Evolutionary conservation across 108 stramenopile species (phyloP), one percentile per base, ranked within the genome.

Genomic region (Fistulifera pelliculosa): DNA sequence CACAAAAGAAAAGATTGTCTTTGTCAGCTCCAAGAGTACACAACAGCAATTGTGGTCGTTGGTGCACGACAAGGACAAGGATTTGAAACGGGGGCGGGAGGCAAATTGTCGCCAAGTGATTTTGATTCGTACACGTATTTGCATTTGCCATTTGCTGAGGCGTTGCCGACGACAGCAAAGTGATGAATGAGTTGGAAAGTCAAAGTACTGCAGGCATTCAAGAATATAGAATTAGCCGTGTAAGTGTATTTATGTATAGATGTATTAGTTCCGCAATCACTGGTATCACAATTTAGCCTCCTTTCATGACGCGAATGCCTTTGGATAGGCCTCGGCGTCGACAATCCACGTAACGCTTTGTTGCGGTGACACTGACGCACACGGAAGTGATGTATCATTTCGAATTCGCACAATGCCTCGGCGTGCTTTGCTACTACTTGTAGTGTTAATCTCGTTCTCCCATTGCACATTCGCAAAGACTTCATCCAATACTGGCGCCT

Each of bases 1-100:
- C 19, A 94, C 93, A 14, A 85, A 85, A 60, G 73, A 77, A 49
- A 97, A 92, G 68, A 73, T 94, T 60, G 65, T 62, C n/a, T 93
- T 94, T 60, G 72, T 80, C 31, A 64, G 64, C 0, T 49, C 31
- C 0, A 51, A 69, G 22, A 54, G 40, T 19, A 53, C 80, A 45
- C 60, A 81, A 41, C 47, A 75, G 16, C 66, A 35, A 35, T 35
- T 35, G 31, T 77, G 41, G 65, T 75, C 42, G 73, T 77, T 54
- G 39, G 60, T 15, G 54, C 49, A 12, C 58, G 59, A 10, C 54
- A 39, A 3, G 31, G 58, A 11, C 38, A 27, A 0, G 25, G 21
- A n/a, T 64, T 86, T 27, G 87, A 93, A 58, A 54, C 51, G 31
- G 75, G 74, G 44, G 76, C 77, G 7, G 78, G 77, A 4, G 90